These are phyloP conservation scores for Saccharomyces mikatae DNA, from an alignment of 805 yeast genomes.

Conservation along the genomic window DNA sequence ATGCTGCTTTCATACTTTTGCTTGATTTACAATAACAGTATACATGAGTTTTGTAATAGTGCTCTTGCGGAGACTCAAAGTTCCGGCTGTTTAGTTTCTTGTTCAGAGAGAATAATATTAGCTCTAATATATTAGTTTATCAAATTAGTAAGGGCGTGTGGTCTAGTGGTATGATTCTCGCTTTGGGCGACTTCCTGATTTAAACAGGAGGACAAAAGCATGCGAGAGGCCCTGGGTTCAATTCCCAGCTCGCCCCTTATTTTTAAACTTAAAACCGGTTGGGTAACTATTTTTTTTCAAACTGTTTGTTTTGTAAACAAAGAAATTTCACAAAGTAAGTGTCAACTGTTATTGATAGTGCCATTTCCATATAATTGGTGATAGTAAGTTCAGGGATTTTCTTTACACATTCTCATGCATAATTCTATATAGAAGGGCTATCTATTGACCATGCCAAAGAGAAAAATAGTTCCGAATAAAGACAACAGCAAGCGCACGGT, in stretches of 20 bases:
- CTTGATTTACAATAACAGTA: too few species aligned
- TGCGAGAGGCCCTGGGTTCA: slow-evolving; percentile 53
- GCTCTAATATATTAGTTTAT: too few species aligned
- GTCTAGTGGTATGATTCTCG: slow-evolving; percentile 36
- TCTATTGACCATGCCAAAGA: background rate
- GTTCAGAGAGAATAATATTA: too few species aligned
- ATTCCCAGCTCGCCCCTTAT: slow-evolving; percentile 37
- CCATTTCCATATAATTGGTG: background rate
- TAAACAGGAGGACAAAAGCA: slow-evolving; percentile 5
- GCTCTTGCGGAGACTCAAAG: too few species aligned
- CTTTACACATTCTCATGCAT: background rate
- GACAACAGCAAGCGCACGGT: background rate
- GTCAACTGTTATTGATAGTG: background rate
- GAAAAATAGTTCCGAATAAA: background rate
- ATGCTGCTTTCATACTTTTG: too few species aligned
- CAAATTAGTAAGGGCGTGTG: slow-evolving; percentile 31
- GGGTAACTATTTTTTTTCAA: background rate
- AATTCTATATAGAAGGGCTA: background rate
- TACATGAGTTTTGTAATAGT: too few species aligned
- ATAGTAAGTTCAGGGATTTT: background rate
- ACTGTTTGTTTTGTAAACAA: background rate
- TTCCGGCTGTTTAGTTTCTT: too few species aligned
- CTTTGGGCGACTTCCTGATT: slow-evolving; percentile 24
- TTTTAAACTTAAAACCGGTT: background rate
- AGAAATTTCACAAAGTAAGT: background rate